Base-by-base conservation (phyloP, 2,329 filamentous ascomycete genomes). In the Alternaria brassicicola region DNA sequence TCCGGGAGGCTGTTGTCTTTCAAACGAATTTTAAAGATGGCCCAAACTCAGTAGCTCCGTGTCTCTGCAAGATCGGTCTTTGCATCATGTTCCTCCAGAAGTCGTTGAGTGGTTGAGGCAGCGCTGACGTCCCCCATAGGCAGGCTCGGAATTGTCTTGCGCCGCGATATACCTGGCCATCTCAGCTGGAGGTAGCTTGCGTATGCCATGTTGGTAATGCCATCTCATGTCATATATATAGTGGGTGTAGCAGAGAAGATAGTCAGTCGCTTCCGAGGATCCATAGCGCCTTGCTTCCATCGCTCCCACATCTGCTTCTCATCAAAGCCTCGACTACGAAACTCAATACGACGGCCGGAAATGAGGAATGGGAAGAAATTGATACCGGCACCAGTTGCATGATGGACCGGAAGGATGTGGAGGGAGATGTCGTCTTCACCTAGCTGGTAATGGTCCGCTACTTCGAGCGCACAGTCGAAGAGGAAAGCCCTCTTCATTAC, bases 71-170 rank as follows among this genome's bases (percentile, higher is more conserved):
- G 42, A 81, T 81, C n/a, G 61, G 70, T 50, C 76, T 77, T 31
- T 78, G 77, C 65, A 82, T 71, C 3, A 83, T 70, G 5, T 71
- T 65, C 3, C 76, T 76, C 82, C 83, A 84, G 63, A 83, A 84
- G 36, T 83, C 77, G n/a, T 79, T 79, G 36, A 85, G 78, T 1
- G 82, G 81, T 51, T 79, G 78, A 3, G 82, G 82, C 35, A 84
- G 61, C 1, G 82, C 82, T 3, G 79, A 82, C 0, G 82, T 84
- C 0, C 79, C 80, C 61, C 79, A 81, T 6, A 81, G 67, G 56
- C 77, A 79, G 1, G 78, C 78, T 15, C 78, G 71, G 35, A 81
- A 73, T 17, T 74, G 74, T 28, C 76, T 68, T 1, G 80, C 79
- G 1, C 79, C 82, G 74, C 71, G 26, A 81, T 70, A 67, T 83